Base-by-base conservation (phyloP, 345 rosid genomes). In the Punica granatum region DNA sequence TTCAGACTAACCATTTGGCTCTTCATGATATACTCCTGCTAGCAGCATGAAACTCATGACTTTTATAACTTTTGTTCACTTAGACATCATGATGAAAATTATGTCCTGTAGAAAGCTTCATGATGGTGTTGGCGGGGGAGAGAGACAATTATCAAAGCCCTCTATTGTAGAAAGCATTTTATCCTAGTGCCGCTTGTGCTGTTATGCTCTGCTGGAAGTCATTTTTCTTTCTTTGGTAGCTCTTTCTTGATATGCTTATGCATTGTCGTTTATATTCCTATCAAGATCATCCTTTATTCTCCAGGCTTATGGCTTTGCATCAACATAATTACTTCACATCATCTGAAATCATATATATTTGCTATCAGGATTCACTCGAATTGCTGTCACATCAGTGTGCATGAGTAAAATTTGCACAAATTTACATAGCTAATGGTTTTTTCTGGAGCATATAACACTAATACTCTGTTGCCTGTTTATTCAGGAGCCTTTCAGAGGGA, bases 401-500 rank as follows among this genome's bases (percentile, higher is more conserved):
- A 26, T 13, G 2, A 26, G 12, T 56, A 3, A 25, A 56, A 10
- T 26, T 26, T 56, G 34, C 34, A 26, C 19, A 1, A 56, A 56
- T 28, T 56, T 56, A 56, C 26, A 11, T 30, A n/a, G 7, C 33
- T 56, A 26, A 56, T 56, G 61, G 33, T 56, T 56, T 56, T 14
- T 56, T 28, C 34, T 13, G 12, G 34, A 28, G 39, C 30, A 34
- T 59, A 31, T 58, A 41, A 30, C 28, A 33, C 21, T 33, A 9
- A 13, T 13, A 48, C 59, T 67, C 10, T 28, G 44, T 14, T 33
- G 33, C 44, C 65, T 39, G 60, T 66, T 66, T 74, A 33, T 77
- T 72, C 75, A 85, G 93, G 77, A 77, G 68, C 26, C 66, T 66
- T 43, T 60, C 63, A 34, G 67, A 63, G 53, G 85, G 67, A 69